phyloP scores from a whole-genome alignment of 2,329 filamentous ascomycete genomes.

The Escovopsis sp. region DNA sequence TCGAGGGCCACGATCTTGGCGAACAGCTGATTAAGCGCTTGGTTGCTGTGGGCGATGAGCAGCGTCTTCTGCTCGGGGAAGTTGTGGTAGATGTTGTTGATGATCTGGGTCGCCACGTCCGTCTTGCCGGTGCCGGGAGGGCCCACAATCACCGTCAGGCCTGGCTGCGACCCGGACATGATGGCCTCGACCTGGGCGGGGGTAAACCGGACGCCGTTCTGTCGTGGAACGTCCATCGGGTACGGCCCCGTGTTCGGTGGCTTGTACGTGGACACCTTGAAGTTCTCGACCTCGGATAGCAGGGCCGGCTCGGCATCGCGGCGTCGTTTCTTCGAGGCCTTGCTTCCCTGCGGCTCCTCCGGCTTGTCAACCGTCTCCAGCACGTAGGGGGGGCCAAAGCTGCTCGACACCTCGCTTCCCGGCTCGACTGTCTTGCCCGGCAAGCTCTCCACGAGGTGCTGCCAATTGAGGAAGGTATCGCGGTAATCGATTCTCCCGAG shows the following conservation, averaged over 20 bases:
- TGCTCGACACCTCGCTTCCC: conserved; percentile 51
- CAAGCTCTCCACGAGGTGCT: conserved; percentile 78
- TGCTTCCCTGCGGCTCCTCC: conserved; percentile 32
- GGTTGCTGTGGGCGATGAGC: conserved; percentile 91
- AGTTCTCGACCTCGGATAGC: conserved; percentile 45
- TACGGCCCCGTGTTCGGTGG: conserved; percentile 84
- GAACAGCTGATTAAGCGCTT: conserved; percentile 93
- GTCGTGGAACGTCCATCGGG: conserved; percentile 64
- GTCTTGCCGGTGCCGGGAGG: conserved; percentile 96
- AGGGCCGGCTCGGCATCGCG: conserved; percentile 57
- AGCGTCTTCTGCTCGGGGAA: conserved; percentile 86
- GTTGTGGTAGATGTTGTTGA: conserved; percentile 97
- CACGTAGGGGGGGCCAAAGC: conserved; percentile 78
- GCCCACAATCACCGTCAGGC: conserved; percentile 83
- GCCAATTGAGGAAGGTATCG: conserved; percentile 92
- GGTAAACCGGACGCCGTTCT: conserved; percentile 78
- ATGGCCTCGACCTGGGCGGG: conserved; percentile 85
- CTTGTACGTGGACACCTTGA: conserved; percentile 81
- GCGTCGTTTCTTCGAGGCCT: conserved; percentile 73
- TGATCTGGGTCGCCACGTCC: conserved; percentile 97
- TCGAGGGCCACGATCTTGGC: conserved; percentile 94
- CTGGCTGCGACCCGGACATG: conserved; percentile 83
- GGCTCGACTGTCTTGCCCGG: conserved; percentile 79
- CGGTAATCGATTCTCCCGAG: conserved; percentile 73
- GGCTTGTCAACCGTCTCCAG: conserved; percentile 49